A percentile compares a stretch with the other conserved stretches of the same genome.
Evolutionary conservation across 2,329 filamentous ascomycete genomes (phyloP).

Genomic region (Venturia oleaginea): DNA sequence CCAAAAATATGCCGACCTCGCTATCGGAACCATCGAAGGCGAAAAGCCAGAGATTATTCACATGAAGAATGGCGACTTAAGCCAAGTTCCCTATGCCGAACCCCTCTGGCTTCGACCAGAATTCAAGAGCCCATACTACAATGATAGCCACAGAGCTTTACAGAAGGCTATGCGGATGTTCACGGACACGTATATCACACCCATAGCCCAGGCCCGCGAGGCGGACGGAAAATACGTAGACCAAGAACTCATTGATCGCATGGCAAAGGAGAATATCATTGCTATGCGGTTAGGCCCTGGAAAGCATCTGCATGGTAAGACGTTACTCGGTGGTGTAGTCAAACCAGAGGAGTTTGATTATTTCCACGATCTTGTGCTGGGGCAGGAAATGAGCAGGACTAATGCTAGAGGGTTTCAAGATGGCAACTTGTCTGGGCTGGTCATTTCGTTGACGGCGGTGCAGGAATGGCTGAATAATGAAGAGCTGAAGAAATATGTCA

Average conservation of each 20-base stretch:
- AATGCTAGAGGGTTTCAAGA: slow-evolving; percentile 77
- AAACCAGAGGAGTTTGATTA: slow-evolving; percentile 78
- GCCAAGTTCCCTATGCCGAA: slow-evolving; percentile 72
- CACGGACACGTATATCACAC: slow-evolving; percentile 59
- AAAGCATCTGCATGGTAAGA: slow-evolving; percentile 66
- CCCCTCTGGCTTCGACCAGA: slow-evolving; percentile 70
- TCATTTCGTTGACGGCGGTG: slow-evolving; percentile 70
- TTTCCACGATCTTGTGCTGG: slow-evolving; percentile 71
- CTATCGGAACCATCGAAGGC: slow-evolving; percentile 64
- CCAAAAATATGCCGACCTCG: slow-evolving; percentile 64
- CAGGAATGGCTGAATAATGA: slow-evolving; percentile 67
- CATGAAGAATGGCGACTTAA: slow-evolving; percentile 61
- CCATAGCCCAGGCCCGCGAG: slow-evolving; percentile 70
- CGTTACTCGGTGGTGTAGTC: slow-evolving; percentile 58
- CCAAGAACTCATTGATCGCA: slow-evolving; percentile 64
- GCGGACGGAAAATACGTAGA: slow-evolving; percentile 60
- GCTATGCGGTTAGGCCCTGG: slow-evolving; percentile 80
- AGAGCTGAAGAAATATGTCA: slow-evolving; percentile 55
- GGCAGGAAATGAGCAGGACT: slow-evolving; percentile 62
- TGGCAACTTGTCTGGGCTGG: slow-evolving; percentile 80
- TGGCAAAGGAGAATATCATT: slow-evolving; percentile 64
- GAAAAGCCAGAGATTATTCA: slow-evolving; percentile 68
- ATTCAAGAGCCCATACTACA: slow-evolving; percentile 75
- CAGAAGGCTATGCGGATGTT: slow-evolving; percentile 65
- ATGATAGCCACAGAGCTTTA: slow-evolving; percentile 60